Evolutionary conservation across 768 basidiomycete genomes (phyloP).

Genomic region (Collybia mongolica): DNA sequence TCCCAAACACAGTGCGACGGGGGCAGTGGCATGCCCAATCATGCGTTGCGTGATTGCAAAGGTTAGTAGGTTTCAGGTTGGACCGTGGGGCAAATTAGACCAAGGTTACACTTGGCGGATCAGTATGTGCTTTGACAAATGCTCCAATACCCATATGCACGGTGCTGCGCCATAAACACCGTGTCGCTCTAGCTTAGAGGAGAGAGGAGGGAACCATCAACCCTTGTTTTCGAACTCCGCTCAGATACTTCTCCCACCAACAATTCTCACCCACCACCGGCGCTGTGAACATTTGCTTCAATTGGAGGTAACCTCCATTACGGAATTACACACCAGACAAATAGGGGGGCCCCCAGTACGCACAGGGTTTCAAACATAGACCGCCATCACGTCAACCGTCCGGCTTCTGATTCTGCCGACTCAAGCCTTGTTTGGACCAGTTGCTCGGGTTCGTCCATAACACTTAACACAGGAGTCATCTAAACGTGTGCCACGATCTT

Average conservation of each 20-base stretch:
- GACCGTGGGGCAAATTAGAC: background rate
- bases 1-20: conserved; percentile 1
- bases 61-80: conserved; percentile 4
- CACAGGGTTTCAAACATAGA: too few species aligned
- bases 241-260: conserved; percentile 7
- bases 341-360: too few species aligned
- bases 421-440: too few species aligned
- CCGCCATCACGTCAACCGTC: too few species aligned
- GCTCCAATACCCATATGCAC: conserved; percentile 6
- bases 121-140: background rate
- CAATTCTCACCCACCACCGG: conserved; percentile 9
- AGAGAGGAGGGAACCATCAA: background rate
- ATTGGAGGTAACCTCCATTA: background rate
- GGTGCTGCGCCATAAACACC: background rate
- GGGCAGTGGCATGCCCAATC: conserved; percentile 12
- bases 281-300: conserved; percentile 7
- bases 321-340: too few species aligned
- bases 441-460: too few species aligned
- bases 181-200: background rate
- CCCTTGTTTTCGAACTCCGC: background rate
- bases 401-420: too few species aligned
- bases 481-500: too few species aligned
- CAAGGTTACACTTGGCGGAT: conserved; percentile 2
- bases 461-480: too few species aligned
- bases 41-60: conserved; percentile 13